These are phyloP conservation scores for Strobilomyces confusus DNA, from an alignment of 768 basidiomycete species.

Conservation along the genomic window DNA sequence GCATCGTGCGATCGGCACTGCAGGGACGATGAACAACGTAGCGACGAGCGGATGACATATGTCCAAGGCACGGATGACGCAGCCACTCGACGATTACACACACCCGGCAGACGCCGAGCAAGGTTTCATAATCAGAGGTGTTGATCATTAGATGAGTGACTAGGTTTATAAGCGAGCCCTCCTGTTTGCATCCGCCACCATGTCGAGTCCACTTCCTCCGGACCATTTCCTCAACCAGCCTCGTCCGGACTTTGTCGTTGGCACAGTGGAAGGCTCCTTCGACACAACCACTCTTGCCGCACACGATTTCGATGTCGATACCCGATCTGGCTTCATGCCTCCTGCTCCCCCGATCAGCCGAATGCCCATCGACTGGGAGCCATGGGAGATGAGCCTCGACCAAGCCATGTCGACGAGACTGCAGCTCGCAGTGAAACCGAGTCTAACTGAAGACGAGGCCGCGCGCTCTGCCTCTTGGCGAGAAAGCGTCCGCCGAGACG, in stretches of 20 bases:
- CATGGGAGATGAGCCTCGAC: conserved; percentile 67
- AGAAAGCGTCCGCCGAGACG: conserved; percentile 41
- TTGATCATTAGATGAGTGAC: background rate
- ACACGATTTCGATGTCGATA: conserved; percentile 91
- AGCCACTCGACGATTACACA: background rate
- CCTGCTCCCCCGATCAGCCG: conserved; percentile 63
- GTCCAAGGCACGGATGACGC: background rate
- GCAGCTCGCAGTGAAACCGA: conserved; percentile 51
- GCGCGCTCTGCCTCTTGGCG: conserved; percentile 52
- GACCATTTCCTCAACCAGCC: conserved; percentile 14
- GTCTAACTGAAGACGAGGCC: conserved; percentile 34
- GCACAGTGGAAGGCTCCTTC: conserved; percentile 21
- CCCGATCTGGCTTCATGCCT: conserved; percentile 89
- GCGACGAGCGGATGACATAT: background rate
- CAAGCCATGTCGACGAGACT: conserved; percentile 45
- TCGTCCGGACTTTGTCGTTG: conserved; percentile 30
- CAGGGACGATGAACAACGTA: background rate
- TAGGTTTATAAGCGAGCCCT: background rate
- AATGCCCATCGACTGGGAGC: conserved; percentile 58
- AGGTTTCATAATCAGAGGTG: background rate
- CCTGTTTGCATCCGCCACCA: background rate
- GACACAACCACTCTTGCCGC: conserved; percentile 69
- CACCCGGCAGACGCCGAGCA: background rate
- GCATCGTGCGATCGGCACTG: too few species aligned
- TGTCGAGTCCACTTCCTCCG: conserved; percentile 1